phyloP scores from a whole-genome alignment of 768 basidiomycete genomes.

The Hygrophoropsis aurantiaca region DNA sequence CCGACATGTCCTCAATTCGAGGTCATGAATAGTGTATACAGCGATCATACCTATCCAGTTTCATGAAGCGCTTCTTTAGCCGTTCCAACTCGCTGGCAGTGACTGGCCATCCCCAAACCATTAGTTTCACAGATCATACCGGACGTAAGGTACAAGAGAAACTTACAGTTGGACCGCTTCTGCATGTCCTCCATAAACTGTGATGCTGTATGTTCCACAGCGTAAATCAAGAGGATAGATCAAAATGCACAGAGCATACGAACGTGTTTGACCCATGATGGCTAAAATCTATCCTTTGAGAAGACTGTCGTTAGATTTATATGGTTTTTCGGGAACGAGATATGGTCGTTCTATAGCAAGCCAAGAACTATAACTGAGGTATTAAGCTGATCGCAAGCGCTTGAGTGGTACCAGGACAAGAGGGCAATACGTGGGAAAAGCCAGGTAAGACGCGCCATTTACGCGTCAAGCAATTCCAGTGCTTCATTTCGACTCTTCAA shows the following conservation, averaged over 20 bases:
- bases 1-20: slow-evolving; percentile 1
- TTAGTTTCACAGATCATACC: slow-evolving; percentile 9
- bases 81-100: slow-evolving; percentile 91
- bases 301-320: no score
- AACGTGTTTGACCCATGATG: slow-evolving; percentile 84
- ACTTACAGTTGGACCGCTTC: slow-evolving; percentile 94
- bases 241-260: slow-evolving; percentile 24
- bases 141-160: neutral
- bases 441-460: no score
- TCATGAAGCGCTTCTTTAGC: slow-evolving; percentile 99
- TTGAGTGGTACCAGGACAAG: no score
- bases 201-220: slow-evolving; percentile 51
- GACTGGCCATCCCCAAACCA: slow-evolving; percentile 53
- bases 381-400: no score
- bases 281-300: slow-evolving; percentile 8
- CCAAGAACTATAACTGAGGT: no score
- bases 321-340: no score
- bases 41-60: slow-evolving; percentile 79
- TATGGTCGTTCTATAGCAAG: no score
- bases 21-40: neutral
- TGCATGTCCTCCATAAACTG: slow-evolving; percentile 99
- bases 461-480: no score
- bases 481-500: no score
- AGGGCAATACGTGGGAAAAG: no score
- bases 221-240: slow-evolving; percentile 5